Percentiles rank a stretch among this genome's conserved stretches.
Evolutionary conservation across 352 stramenopile species (phyloP).

Genomic region (Globisporangium sylvaticum): DNA sequence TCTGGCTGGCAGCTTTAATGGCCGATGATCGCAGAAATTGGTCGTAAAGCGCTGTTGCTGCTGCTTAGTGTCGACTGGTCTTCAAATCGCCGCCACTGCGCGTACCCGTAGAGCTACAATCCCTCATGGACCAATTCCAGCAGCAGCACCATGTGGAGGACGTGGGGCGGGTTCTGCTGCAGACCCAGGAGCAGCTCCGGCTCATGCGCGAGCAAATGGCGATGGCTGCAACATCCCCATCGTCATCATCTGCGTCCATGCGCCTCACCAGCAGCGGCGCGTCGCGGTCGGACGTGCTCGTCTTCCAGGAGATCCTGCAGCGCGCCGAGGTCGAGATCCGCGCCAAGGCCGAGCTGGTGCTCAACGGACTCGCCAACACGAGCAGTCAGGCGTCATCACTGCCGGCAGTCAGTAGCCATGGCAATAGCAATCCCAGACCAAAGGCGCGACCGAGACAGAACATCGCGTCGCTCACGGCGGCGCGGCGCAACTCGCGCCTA

Average conservation of each 20-base stretch:
- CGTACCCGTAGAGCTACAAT: background rate
- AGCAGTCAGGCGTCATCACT: slow-evolving; percentile 23
- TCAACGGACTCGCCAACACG: slow-evolving; percentile 60
- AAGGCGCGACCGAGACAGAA: slow-evolving; percentile 7
- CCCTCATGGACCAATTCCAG: slow-evolving; percentile 57
- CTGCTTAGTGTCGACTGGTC: background rate
- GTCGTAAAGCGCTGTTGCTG: no score
- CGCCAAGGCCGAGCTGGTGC: slow-evolving; percentile 78
- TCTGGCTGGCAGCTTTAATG: background rate
- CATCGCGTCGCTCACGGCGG: slow-evolving; percentile 20
- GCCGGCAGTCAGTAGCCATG: slow-evolving; percentile 23
- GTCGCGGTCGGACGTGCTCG: slow-evolving; percentile 31
- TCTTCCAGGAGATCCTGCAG: slow-evolving; percentile 69
- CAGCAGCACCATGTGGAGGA: slow-evolving; percentile 83
- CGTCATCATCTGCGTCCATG: slow-evolving; percentile 23
- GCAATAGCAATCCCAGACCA: background rate
- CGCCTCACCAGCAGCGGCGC: slow-evolving; percentile 15
- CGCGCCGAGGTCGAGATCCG: slow-evolving; percentile 63
- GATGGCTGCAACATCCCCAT: slow-evolving; percentile 4
- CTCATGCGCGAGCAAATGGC: slow-evolving; percentile 70
- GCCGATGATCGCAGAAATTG: background rate
- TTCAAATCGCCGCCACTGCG: background rate
- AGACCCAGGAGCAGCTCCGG: slow-evolving; percentile 79
- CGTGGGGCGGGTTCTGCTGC: slow-evolving; percentile 71
- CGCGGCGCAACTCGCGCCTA: background rate